Base-by-base conservation (phyloP, 768 basidiomycete genomes). In the Dentipellis fragilis region DNA sequence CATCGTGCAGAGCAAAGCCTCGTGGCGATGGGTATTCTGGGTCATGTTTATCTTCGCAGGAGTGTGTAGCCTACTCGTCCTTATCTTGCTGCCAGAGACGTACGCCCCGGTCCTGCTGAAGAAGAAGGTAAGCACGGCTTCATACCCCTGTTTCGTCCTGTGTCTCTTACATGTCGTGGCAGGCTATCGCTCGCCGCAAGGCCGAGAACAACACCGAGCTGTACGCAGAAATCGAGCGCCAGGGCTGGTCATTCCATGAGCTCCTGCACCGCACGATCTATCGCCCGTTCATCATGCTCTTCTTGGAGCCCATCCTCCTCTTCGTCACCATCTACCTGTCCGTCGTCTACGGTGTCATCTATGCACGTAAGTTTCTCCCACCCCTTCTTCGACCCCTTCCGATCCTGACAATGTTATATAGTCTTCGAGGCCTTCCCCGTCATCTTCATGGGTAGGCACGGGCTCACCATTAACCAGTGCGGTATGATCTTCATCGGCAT, bases 201-300 rank as follows among this genome's bases (percentile, higher is more conserved):
- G 29, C 21, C 14, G 17, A 49, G 29, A 34, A 37, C 22, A 50
- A 29, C 14, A 21, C 36, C 2, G 19, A 51, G 17, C 0, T 58
- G 14, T 54, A 50, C 36, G 53, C 57, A 1, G 53, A 50, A 29
- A 42, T 34, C 47, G 57, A 58, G 19, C 23, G 29, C 14, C 22
- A 37, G 9, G 19, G 22, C 12, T 54, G 52, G 57, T 36, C 57
- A 4, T 4, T 22, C 14, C 46, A 19, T 11, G 36, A 45, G 29
- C 21, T 71, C 23, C 49, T 71, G 39, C 57, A 65, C 42, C 60
- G 65, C 37, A 70, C 67, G 16, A 35, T 71, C 4, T 49, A 55
- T 0, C 61, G 68, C 9, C 72, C 72, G 0, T 67, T 68, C 54
- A 42, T 59, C n/a, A 64, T 73, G 60, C 63, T 73, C 1, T 62